Base-by-base conservation (phyloP, 1,284 basidiomycete species). In the Salmacisia buchloeana region DNA sequence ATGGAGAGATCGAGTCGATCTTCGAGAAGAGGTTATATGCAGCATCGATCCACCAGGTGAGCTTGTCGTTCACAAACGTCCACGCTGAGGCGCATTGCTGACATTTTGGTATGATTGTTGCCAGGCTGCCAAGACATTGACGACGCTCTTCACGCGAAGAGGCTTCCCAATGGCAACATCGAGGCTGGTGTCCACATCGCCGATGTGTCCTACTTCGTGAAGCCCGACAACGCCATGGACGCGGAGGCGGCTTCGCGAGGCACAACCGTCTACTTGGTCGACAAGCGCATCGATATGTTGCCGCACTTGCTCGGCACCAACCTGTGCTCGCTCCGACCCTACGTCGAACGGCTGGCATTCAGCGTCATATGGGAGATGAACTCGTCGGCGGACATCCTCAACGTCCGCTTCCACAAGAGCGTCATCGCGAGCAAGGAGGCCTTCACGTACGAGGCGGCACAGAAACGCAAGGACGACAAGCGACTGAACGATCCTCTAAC, bases 121-220 rank as follows among this genome's bases (percentile, higher is more conserved):
- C n/a, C 77, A 89, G 93, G 88, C 39, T 98, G 96, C 81, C 92
- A 97, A 78, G 96, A 99, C 82, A 99, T 99, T 46, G 96, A 99
- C 78, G 96, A 99, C 80, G 96, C 96, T 0, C 82, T 99, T n/a
- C 96, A 99, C 81, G 96, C 96, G 9, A 85, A 89, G 60, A 83
- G 81, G 56, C 83, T 99, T 31, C 87, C 92, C 0, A 97, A 96
- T 75, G 94, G 94, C 2, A 94, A 96, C 80, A 91, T 97, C 67
- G 91, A 99, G 80, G 93, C 93, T 33, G 96, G 96, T 59, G 96
- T 99, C 69, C 94, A 99, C 80, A 99, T 98, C 69, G 96, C 96
- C 65, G 94, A 99, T 77, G 96, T 99, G 1, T 94, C 94, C 2
- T 88, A 96, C 80, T 99, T 99, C 75, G 96, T 99, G 1, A 87